phyloP scores from a whole-genome alignment of 805 yeast species.

The Pichia eremophila region DNA sequence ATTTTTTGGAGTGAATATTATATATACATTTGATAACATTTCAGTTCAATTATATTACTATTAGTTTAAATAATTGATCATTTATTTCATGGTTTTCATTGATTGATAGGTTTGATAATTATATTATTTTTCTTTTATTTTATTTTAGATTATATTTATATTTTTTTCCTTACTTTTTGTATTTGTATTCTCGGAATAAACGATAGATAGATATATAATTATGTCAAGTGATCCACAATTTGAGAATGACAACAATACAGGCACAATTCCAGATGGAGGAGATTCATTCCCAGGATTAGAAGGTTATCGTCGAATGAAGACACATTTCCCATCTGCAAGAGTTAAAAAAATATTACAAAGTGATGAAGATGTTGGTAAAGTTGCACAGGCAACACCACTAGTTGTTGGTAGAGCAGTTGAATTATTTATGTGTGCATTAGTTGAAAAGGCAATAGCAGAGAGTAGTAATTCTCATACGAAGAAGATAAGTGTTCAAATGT shows the following conservation, averaged over 20 bases:
- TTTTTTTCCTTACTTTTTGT: no score
- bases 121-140: no score
- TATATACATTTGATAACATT: no score
- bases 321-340: constrained; percentile 87
- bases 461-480: constrained; percentile 69
- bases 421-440: constrained; percentile 80
- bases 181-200: no score
- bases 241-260: neutral
- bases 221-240: neutral
- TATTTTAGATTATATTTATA: no score
- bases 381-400: constrained; percentile 98
- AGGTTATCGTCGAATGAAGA: constrained; percentile 47
- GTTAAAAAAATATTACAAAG: constrained; percentile 95
- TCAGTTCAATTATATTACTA: no score
- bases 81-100: no score
- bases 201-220: neutral
- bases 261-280: neutral
- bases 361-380: constrained; percentile 97
- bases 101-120: no score
- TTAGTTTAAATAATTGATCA: no score
- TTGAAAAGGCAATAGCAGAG: constrained; percentile 71
- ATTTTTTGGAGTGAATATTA: no score
- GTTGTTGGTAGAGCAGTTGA: constrained; percentile 94
- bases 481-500: constrained; percentile 73
- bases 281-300: constrained; percentile 14